These are phyloP conservation scores for Fusarium poae DNA, from an alignment of 2,329 filamentous ascomycete genomes.

Conservation along the genomic window DNA sequence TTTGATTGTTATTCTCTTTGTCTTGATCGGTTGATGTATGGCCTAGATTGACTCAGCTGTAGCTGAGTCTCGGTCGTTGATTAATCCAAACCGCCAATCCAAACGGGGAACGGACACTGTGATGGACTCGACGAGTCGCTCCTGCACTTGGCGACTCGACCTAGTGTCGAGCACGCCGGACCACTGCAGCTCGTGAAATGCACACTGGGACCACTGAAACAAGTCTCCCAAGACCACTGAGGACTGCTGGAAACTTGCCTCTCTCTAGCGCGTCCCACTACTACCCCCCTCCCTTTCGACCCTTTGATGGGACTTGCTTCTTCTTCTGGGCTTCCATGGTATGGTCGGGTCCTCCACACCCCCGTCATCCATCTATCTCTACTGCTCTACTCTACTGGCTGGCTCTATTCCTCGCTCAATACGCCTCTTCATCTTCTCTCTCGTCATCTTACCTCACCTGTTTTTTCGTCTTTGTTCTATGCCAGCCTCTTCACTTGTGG, in stretches of 20 bases:
- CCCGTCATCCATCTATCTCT: conserved; percentile 38
- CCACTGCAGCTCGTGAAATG: conserved; percentile 45
- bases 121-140: conserved; percentile 26
- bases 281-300: conserved; percentile 18
- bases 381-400: conserved; percentile 7
- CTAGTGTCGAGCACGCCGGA: conserved; percentile 15
- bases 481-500: conserved; percentile 14
- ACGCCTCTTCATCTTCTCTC: conserved; percentile 25
- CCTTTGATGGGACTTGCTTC: conserved; percentile 38
- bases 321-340: conserved; percentile 37
- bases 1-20: not conserved
- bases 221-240: conserved; percentile 31
- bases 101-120: conserved; percentile 25
- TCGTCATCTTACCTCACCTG: conserved; percentile 28
- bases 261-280: conserved; percentile 34
- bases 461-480: conserved; percentile 15
- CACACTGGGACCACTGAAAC: conserved; percentile 38
- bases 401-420: conserved; percentile 26
- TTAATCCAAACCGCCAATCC: conserved; percentile 35
- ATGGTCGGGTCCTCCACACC: conserved; percentile 39
- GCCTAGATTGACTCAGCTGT: conserved; percentile 11
- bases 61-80: conserved; percentile 35
- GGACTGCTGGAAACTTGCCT: conserved; percentile 37
- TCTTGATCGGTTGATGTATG: conserved; percentile 6
- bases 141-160: conserved; percentile 34